Base-by-base conservation (phyloP, 1,139 yeast species). In the Candida glucosophila region DNA sequence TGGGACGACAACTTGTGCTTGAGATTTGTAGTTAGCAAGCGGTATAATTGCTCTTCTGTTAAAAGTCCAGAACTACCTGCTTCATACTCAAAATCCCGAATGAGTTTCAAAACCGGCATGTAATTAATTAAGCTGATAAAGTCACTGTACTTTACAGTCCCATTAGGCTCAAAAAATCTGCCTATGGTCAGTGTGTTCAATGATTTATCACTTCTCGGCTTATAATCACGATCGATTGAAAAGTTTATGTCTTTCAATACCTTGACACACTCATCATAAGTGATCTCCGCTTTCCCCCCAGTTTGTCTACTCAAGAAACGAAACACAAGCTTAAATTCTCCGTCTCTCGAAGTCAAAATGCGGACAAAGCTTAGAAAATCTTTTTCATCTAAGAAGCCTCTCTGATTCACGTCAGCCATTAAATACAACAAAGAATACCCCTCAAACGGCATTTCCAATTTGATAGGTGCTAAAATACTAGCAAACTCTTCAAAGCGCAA, bases 301-400 rank as follows among this genome's bases (percentile, higher is more conserved):
- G 49, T 36, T 25, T 56, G 58, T 27, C 63, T 59, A 29, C 58
- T 47, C 34, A 70, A 55, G 33, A 69, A 64, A 34, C 68, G 67
- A 43, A 67, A 75, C 22, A 74, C 52, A 21, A 74, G 51, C 37
- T 72, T 68, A 45, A 72, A 68, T 37, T 71, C 73, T 30, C 78
- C 79, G 39, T 76, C 77, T 27, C 60, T 58, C 24, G 67, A 55
- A 23, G 73, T 66, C 33, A 79, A 55, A 18, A 75, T 60, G 29
- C 62, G 53, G 34, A 75, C 66, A 43, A 79, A 75, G 19, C 59
- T 56, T 20, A 69, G 51, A 71, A 82, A 80, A 39, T 80, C 86
- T 9, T 52, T 44, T 24, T 73, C 66, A 21, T 66, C 65, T 25
- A 79, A 54, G 37, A 62, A 77, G 2, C 88, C 88, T 41, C 77